phyloP scores from a whole-genome alignment of 2,329 filamentous ascomycete species.

The Fusarium praegraminearum region DNA sequence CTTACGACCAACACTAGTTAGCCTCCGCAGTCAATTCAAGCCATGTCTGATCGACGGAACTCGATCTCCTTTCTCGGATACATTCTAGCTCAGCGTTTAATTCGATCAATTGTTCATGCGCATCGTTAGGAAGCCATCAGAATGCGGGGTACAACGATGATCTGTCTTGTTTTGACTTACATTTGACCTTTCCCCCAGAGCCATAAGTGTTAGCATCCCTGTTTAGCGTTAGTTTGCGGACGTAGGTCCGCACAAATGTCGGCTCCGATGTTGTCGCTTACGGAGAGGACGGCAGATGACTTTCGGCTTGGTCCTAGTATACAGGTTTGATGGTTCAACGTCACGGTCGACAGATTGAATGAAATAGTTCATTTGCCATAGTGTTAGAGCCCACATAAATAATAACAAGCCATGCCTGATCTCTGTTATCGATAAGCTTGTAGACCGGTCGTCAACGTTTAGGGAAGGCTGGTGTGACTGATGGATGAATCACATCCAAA shows the following conservation, averaged over 20 bases:
- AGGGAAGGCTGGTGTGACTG: not conserved
- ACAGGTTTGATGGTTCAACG: not conserved
- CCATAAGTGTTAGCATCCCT: not conserved
- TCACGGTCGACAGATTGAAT: not conserved
- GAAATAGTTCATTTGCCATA: not conserved
- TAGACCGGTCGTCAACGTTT: not conserved
- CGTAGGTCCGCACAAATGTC: conserved; percentile 1
- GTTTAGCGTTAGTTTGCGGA: conserved; percentile 21
- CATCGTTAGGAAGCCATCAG: not conserved
- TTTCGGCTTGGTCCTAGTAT: not conserved
- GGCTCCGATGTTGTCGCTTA: conserved; percentile 11
- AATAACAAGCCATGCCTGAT: not conserved
- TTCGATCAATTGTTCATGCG: not conserved
- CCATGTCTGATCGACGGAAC: not conserved
- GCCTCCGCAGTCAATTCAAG: conserved; percentile 4
- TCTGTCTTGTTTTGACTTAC: conserved; percentile 11
- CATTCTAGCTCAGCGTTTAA: not conserved
- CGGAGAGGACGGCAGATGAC: not conserved
- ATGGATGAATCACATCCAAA: too few relatives aligned
- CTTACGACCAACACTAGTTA: conserved; percentile 1
- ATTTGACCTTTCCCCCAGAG: conserved; percentile 17
- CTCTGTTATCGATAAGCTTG: not conserved
- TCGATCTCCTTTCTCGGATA: not conserved
- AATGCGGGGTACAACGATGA: conserved; percentile 31
- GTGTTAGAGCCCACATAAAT: not conserved